phyloP scores from a whole-genome alignment of 805 yeast species.

The Ogataea salicorniae region DNA sequence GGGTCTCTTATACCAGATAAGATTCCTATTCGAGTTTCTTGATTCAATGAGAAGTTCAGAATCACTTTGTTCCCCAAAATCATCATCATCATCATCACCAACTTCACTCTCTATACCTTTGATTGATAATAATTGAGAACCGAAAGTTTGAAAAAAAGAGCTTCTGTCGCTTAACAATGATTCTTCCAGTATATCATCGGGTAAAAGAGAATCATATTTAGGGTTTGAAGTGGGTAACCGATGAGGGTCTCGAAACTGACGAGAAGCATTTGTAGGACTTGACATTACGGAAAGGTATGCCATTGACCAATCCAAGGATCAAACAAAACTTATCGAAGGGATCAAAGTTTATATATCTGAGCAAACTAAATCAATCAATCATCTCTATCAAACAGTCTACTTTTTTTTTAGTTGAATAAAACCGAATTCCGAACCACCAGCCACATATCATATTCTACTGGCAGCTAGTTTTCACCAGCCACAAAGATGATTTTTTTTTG shows the following conservation, averaged over 20 bases:
- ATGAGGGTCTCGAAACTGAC: background rate
- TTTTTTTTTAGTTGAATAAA: no score
- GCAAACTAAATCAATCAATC: no score
- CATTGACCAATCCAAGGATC: no score
- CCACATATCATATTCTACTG: no score
- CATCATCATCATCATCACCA: slow-evolving; percentile 26
- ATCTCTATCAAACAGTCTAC: no score
- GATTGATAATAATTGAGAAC: background rate
- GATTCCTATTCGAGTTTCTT: slow-evolving; percentile 30
- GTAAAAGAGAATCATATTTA: slow-evolving; percentile 7
- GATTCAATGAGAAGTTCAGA: slow-evolving; percentile 47
- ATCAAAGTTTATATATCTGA: no score
- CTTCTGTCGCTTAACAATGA: slow-evolving; percentile 26
- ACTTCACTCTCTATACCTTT: slow-evolving; percentile 1
- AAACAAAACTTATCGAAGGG: no score
- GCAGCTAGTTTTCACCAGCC: no score
- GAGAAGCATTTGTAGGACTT: background rate
- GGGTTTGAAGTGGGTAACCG: slow-evolving; percentile 5
- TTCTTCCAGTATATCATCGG: slow-evolving; percentile 36
- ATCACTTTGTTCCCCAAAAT: slow-evolving; percentile 33
- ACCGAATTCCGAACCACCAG: no score
- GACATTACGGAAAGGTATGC: background rate
- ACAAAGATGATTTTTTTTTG: no score
- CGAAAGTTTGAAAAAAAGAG: no score
- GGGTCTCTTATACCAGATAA: slow-evolving; percentile 56